Evolutionary conservation across 139 green algal genomes (phyloP).

Genomic region (Raphidocelis subcapitata): DNA sequence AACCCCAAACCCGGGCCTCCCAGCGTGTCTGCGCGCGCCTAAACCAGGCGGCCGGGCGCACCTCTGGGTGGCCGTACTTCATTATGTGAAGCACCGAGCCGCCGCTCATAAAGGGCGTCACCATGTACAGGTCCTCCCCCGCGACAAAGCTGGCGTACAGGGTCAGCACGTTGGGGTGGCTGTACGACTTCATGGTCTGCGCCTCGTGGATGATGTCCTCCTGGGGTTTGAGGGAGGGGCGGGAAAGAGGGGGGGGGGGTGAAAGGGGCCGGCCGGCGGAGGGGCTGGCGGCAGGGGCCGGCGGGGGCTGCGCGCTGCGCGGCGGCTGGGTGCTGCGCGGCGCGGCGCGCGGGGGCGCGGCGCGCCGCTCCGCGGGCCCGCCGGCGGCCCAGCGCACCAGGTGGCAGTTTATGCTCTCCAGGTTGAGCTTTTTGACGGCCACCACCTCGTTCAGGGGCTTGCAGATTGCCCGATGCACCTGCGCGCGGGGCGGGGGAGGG

Average conservation of each 20-base stretch:
- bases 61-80: conserved; percentile 79
- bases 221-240: conserved; percentile 37
- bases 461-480: conserved; percentile 85
- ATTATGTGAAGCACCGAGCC: conserved; percentile 83
- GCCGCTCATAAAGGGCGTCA: conserved; percentile 82
- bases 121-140: conserved; percentile 91
- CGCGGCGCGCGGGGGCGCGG: too few relatives aligned
- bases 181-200: conserved; percentile 88
- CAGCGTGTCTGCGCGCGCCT: neutral
- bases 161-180: conserved; percentile 92
- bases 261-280: too few relatives aligned
- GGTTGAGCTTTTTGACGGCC: conserved; percentile 95
- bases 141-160: conserved; percentile 92
- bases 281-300: too few relatives aligned
- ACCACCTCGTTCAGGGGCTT: conserved; percentile 71
- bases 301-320: too few relatives aligned
- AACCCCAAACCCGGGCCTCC: neutral
- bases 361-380: too few relatives aligned
- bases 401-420: conserved; percentile 91
- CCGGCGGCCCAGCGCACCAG: conserved; percentile 45
- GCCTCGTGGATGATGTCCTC: conserved; percentile 93
- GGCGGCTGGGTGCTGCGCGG: too few relatives aligned
- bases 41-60: neutral
- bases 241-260: too few relatives aligned
- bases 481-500: neutral